These are phyloP conservation scores for Babesia caballi DNA, from an alignment of 169 alveolate species.

Conservation along the genomic window DNA sequence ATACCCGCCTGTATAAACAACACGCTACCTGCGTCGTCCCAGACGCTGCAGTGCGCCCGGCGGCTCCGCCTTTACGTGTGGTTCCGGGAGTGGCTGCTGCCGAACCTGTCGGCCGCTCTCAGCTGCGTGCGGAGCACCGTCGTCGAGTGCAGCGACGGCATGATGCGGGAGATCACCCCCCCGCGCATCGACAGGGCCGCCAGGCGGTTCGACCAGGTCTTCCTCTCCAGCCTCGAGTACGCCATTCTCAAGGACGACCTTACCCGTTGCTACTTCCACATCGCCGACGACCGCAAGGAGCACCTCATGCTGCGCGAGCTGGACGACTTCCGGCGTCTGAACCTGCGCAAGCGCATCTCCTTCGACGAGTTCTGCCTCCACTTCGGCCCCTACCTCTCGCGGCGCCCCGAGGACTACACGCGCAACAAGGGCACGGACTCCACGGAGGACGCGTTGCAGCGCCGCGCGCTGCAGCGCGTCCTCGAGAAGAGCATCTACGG, in stretches of 20 bases:
- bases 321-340: conserved; percentile 24
- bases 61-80: neutral
- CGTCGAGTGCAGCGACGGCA: conserved; percentile 1
- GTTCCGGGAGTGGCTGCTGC: conserved; percentile 6
- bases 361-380: conserved; percentile 28
- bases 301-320: conserved; percentile 33
- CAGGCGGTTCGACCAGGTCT: conserved; percentile 2
- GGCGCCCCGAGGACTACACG: conserved; percentile 8
- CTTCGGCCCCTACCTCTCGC: conserved; percentile 8
- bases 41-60: neutral
- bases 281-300: conserved; percentile 29
- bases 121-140: neutral
- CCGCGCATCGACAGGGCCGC: neutral
- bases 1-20: neutral
- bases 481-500: conserved; percentile 31
- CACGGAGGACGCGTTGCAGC: conserved; percentile 5
- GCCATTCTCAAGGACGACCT: conserved; percentile 34
- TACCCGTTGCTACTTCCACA: conserved; percentile 24
- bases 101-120: neutral
- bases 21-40: neutral
- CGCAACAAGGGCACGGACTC: conserved; percentile 5
- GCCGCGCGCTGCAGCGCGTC: conserved; percentile 4
- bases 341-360: conserved; percentile 6
- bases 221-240: conserved; percentile 22
- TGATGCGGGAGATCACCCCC: conserved; percentile 10